Percentiles rank a stretch among this genome's conserved stretches.
phyloP scores from a whole-genome alignment of 2,329 filamentous ascomycete species.

The Penicillium fuscoglaucum region DNA sequence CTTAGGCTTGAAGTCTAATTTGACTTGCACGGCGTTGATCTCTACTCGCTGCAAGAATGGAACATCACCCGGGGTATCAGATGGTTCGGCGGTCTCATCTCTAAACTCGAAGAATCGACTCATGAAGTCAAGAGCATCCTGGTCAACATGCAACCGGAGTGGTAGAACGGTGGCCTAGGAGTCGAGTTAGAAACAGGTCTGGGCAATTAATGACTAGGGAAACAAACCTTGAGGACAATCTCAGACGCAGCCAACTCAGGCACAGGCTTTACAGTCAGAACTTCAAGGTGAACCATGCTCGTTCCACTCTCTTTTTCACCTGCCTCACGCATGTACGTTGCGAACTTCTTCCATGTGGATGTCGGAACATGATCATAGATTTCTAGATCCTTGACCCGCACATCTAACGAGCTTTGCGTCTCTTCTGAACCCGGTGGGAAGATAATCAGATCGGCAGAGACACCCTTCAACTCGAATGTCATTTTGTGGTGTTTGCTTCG shows the following conservation, averaged over 20 bases:
- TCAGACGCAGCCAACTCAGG: constrained; percentile 83
- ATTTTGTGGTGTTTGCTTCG: constrained; percentile 93
- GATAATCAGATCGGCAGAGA: constrained; percentile 77
- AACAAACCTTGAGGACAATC: constrained; percentile 70
- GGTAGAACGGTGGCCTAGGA: constrained; percentile 69
- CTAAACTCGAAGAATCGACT: constrained; percentile 98
- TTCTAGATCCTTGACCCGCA: constrained; percentile 79
- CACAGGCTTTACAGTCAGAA: constrained; percentile 84
- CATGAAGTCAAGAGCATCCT: constrained; percentile 96
- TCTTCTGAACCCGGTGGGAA: constrained; percentile 77
- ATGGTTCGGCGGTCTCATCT: constrained; percentile 61
- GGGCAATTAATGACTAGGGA: background rate
- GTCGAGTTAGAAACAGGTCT: constrained; percentile 13
- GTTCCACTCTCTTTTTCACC: constrained; percentile 82
- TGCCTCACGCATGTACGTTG: constrained; percentile 85
- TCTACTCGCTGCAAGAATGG: constrained; percentile 90
- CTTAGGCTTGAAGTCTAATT: constrained; percentile 96
- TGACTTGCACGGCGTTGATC: constrained; percentile 77
- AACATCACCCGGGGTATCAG: constrained; percentile 65
- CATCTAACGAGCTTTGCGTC: constrained; percentile 82
- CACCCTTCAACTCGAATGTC: constrained; percentile 84
- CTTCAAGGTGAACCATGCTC: constrained; percentile 86
- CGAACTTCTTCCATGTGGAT: constrained; percentile 98
- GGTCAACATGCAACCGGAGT: constrained; percentile 88
- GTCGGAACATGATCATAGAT: constrained; percentile 92